A percentile compares a stretch with the other conserved stretches of the same genome.
Conservation (phyloP, 1,284 basidiomycete genomes). For the Ceratorhiza oryzae-sativae region DNA sequence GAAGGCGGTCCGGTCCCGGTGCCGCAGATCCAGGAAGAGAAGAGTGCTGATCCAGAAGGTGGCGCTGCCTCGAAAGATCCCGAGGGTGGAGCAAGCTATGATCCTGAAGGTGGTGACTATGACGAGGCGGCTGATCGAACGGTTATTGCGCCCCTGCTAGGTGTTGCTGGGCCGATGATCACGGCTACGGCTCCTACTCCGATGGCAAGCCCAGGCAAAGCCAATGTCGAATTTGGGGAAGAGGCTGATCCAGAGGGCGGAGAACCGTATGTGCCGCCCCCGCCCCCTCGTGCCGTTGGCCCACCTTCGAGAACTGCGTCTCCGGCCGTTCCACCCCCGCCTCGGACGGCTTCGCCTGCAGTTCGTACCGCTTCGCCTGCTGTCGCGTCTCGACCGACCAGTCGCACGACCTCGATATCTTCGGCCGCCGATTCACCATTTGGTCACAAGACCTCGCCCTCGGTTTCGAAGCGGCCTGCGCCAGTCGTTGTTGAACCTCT, state of each 20-base stretch:
- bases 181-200: conserved; percentile 33
- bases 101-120: conserved; percentile 38
- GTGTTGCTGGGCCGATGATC: conserved; percentile 23
- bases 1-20: conserved; percentile 20
- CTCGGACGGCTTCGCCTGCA: conserved; percentile 2
- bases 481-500: conserved; percentile 32
- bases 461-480: conserved; percentile 35
- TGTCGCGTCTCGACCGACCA: neutral
- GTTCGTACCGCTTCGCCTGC: neutral
- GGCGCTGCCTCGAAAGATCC: neutral
- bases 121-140: conserved; percentile 27
- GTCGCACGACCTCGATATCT: conserved; percentile 35
- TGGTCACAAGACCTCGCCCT: conserved; percentile 30
- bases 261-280: neutral
- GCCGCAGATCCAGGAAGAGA: conserved; percentile 1
- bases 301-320: conserved; percentile 11
- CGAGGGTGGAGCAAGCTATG: neutral
- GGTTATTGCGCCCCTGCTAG: conserved; percentile 15
- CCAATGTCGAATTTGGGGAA: conserved; percentile 20
- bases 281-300: neutral
- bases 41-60: conserved; percentile 30
- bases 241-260: conserved; percentile 19
- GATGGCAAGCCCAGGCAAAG: conserved; percentile 13
- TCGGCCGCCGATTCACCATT: neutral
- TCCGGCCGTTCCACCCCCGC: conserved; percentile 14